Conservation (phyloP, 768 basidiomycete genomes). For the Mycena kentingensis region DNA sequence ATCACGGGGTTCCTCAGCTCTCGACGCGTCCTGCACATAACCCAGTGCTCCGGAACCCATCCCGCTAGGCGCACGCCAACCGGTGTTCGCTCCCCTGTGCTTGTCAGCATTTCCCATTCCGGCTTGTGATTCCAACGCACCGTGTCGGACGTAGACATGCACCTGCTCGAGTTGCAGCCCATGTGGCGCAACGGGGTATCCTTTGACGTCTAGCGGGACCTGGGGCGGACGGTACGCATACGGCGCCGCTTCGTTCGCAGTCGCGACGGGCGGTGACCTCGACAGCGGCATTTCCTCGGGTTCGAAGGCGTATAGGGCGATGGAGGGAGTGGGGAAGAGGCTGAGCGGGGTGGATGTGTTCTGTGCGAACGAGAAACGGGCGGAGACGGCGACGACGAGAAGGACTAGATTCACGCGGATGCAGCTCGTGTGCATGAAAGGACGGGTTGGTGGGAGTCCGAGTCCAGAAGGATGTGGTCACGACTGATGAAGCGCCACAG, state of each 20-base stretch:
- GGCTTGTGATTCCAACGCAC: constrained; percentile 38
- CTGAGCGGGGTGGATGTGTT: not conserved
- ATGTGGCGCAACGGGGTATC: constrained; percentile 59
- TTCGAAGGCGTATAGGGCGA: constrained; percentile 1
- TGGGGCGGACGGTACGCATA: constrained; percentile 37
- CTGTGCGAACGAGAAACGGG: not conserved
- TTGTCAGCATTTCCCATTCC: not conserved
- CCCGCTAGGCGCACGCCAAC: constrained; percentile 69
- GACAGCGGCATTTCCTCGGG: constrained; percentile 20
- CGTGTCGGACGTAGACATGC: constrained; percentile 75
- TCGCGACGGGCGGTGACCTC: constrained; percentile 5
- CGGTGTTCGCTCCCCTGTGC: constrained; percentile 72
- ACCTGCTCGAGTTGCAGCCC: constrained; percentile 67
- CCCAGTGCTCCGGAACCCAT: constrained; percentile 69
- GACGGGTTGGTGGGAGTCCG: not conserved
- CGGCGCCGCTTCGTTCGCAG: constrained; percentile 12
- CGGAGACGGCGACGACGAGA: not conserved
- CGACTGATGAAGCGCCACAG: too few relatives aligned
- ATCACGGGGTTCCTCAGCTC: constrained; percentile 51
- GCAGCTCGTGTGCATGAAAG: not conserved
- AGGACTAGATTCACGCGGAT: constrained; percentile 4
- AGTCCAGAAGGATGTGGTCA: too few relatives aligned
- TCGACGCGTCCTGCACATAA: constrained; percentile 59
- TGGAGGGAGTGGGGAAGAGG: not conserved
- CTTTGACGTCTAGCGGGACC: constrained; percentile 57